phyloP scores from a whole-genome alignment of 2,329 filamentous ascomycete species.

The Paracoccidioides brasiliensis region DNA sequence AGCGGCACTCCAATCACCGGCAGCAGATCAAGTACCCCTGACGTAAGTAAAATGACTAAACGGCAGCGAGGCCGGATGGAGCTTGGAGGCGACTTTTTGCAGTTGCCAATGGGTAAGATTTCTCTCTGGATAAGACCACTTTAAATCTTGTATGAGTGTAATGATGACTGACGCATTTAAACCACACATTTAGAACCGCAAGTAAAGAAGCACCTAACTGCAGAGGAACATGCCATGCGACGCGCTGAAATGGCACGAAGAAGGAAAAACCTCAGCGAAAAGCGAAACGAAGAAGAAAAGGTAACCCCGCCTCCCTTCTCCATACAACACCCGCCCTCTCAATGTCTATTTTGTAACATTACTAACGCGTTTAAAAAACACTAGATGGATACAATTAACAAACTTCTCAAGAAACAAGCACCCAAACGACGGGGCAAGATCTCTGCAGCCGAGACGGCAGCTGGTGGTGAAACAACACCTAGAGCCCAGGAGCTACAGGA shows the following conservation, averaged over 20 bases:
- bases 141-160: too few species aligned
- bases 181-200: slow-evolving; percentile 42
- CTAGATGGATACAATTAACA: slow-evolving; percentile 55
- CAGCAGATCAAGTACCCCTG: slow-evolving; percentile 46
- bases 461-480: slow-evolving; percentile 26
- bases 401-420: slow-evolving; percentile 53
- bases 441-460: slow-evolving; percentile 31
- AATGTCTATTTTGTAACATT: not conserved
- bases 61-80: slow-evolving; percentile 50
- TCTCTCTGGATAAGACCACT: not conserved
- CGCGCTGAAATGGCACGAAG: slow-evolving; percentile 61
- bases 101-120: slow-evolving; percentile 42
- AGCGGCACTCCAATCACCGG: slow-evolving; percentile 34
- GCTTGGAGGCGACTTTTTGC: slow-evolving; percentile 39
- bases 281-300: slow-evolving; percentile 69
- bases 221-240: slow-evolving; percentile 60
- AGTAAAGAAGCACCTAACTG: slow-evolving; percentile 59
- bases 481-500: slow-evolving; percentile 27
- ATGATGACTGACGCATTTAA: not conserved
- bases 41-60: slow-evolving; percentile 54
- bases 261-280: slow-evolving; percentile 61
- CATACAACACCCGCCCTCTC: not conserved
- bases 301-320: slow-evolving; percentile 22
- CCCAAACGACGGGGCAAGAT: slow-evolving; percentile 44
- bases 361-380: not conserved